Evolutionary conservation across 495 filamentous ascomycete genomes (phyloP).

Genomic region (Xylaria palmicola): DNA sequence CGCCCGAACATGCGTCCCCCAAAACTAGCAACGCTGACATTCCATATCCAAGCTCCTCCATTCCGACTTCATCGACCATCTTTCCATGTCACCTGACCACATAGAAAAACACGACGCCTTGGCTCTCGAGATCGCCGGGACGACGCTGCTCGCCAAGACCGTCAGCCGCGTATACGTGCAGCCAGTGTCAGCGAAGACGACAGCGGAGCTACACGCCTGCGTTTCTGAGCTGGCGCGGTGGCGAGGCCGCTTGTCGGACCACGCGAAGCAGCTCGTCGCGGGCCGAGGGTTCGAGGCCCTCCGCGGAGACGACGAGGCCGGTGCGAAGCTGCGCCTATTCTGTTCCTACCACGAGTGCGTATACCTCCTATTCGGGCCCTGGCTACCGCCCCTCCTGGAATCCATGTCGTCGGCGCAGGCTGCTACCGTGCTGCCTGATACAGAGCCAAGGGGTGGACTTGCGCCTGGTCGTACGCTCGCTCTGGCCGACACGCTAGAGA

Average conservation of each 20-base stretch:
- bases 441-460: not conserved
- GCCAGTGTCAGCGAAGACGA: not conserved
- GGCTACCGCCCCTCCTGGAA: not conserved
- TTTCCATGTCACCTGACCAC: not conserved
- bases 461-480: not conserved
- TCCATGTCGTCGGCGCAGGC: not conserved
- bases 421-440: not conserved
- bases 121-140: not conserved
- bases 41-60: not conserved
- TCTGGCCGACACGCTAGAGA: not conserved
- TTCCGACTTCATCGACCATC: slow-evolving; percentile 8
- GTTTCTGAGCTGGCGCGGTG: not conserved
- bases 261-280: not conserved
- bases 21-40: not conserved
- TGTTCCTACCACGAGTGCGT: slow-evolving; percentile 7
- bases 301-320: slow-evolving; percentile 1
- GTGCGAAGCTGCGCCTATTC: not conserved
- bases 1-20: not conserved
- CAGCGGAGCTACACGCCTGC: not conserved
- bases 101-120: not conserved
- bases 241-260: not conserved
- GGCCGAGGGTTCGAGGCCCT: not conserved
- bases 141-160: not conserved
- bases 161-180: not conserved
- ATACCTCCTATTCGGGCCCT: not conserved